Evolutionary conservation across 1,139 yeast species (phyloP), one percentile per base, ranked within the genome.

Genomic region (Pneumocystis oryctolagi): DNA sequence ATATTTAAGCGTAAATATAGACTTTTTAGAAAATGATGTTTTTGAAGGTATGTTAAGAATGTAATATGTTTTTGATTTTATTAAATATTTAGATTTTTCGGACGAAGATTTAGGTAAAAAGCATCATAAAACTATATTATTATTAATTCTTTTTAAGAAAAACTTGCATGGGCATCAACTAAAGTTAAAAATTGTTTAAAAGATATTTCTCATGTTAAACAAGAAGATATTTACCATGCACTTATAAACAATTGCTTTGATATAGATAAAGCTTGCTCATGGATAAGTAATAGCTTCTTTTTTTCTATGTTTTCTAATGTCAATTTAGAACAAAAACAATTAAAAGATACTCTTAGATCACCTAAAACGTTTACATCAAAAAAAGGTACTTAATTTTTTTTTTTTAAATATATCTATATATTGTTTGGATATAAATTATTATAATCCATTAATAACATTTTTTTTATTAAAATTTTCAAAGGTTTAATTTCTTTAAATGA

Each of bases 221-320:
- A 58, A 18, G 47, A 61, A 42, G 66, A 79, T 60, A 73, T 86
- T 65, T 81, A 83, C 68, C 86, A 84, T 66, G 76, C 84, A 0
- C 75, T 87, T 16, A 84, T 84, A 78, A 77, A 76, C 68, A 81
- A 82, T 69, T 83, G 84, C 71, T 81, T 81, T 70, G 84, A 82
- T 61, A 69, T 83, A 6, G 81, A 78, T 2, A 78, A 79, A n/a
- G 73, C 88, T 0, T 69, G 83, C 14, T 76, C 73, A 53, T 85
- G 83, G 66, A 71, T 86, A 68, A 73, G 78, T 61, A 75, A 79
- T 30, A 16, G 40, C 12, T 5, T 28, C n/a, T 6, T 16, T 12
- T 42, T 30, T 30, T 61, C 1, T 57, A 18, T 20, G 32, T 14
- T 32, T 25, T 37, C 16, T 61, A 65, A 35, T 58, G 47, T 37